Percentiles rank a stretch among this genome's conserved stretches.
Evolutionary conservation across 1,284 basidiomycete species (phyloP).

Genomic region (Leucoagaricus sp.): DNA sequence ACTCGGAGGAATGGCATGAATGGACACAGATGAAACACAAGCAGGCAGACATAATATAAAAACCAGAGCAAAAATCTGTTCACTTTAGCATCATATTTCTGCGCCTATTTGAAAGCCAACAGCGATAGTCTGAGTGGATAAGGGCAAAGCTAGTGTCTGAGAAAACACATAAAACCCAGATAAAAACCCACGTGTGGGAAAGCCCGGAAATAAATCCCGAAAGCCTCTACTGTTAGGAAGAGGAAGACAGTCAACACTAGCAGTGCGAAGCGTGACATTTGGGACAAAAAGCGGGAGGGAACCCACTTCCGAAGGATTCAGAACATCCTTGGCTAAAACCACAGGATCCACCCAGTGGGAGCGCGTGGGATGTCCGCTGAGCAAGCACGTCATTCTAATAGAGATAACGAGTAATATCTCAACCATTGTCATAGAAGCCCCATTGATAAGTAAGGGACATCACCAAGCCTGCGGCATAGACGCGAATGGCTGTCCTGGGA

Average conservation of each 20-base stretch:
- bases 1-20: neutral
- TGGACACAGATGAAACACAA: neutral
- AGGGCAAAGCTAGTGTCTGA: slow-evolving; percentile 1
- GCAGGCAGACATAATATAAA: neutral
- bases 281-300: neutral
- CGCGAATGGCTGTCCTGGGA: slow-evolving; percentile 9
- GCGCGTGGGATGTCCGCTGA: neutral
- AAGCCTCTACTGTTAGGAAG: neutral
- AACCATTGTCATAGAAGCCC: neutral
- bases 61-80: neutral
- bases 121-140: neutral
- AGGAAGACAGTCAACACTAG: neutral
- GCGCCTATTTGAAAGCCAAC: neutral
- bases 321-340: neutral
- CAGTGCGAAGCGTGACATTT: neutral
- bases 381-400: neutral
- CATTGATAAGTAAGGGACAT: neutral
- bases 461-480: slow-evolving; percentile 11
- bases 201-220: neutral
- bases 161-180: slow-evolving; percentile 5
- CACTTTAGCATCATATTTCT: neutral
- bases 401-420: neutral
- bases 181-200: neutral
- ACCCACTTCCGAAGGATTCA: neutral
- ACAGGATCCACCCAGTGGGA: neutral